These are phyloP conservation scores for Aspergillus bombycis DNA, from an alignment of 2,329 filamentous ascomycete species.

Conservation along the genomic window DNA sequence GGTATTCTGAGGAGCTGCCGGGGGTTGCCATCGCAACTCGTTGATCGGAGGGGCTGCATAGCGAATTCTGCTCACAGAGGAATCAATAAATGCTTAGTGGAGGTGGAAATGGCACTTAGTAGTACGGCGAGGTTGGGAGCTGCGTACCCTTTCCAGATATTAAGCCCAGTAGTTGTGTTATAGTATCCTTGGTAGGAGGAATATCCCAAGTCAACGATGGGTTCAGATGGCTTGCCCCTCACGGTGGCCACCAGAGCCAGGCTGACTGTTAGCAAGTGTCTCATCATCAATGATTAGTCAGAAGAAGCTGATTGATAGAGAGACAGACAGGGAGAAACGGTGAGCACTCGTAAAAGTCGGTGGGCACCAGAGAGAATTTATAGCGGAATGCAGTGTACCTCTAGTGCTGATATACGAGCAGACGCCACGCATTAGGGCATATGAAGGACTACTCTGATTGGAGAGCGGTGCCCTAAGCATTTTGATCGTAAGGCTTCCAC, in stretches of 20 bases:
- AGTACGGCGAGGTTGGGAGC: background rate
- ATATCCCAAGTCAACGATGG: background rate
- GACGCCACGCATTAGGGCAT: background rate
- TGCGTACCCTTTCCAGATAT: background rate
- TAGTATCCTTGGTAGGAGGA: background rate
- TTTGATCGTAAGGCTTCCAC: no score
- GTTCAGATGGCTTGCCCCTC: background rate
- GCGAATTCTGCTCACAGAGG: background rate
- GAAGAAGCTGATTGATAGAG: background rate
- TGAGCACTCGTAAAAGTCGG: background rate
- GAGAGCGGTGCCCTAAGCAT: background rate
- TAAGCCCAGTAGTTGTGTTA: background rate
- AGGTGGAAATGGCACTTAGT: background rate
- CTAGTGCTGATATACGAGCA: background rate
- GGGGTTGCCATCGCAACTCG: constrained; percentile 9
- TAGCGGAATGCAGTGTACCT: background rate
- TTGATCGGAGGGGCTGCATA: constrained; percentile 9
- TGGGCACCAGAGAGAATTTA: background rate
- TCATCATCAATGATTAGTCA: background rate
- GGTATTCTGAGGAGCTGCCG: background rate
- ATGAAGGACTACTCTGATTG: background rate
- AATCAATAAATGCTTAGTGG: background rate
- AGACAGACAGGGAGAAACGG: background rate
- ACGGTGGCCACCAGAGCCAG: background rate
- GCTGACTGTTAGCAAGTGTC: background rate